Base-by-base conservation (phyloP, 1,139 yeast genomes). In the Candida sp. region DNA sequence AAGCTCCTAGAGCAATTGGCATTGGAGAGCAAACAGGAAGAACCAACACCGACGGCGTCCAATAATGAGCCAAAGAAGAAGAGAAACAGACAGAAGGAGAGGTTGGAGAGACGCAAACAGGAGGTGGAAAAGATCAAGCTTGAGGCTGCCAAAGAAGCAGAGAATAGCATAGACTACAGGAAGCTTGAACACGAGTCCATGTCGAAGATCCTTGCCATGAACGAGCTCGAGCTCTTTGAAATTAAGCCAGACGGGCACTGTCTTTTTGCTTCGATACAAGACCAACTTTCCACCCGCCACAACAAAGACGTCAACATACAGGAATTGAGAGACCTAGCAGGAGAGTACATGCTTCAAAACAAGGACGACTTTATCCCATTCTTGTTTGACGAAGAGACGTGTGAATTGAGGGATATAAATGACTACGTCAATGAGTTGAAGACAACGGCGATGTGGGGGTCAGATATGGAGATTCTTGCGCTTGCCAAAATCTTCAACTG, bases 191-290 rank as follows among this genome's bases (percentile, higher is more conserved):
- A 83, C 53, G 88, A 84, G 11, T 82, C 84, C 48, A 78, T 94
- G 69, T 73, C 74, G 30, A 72, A 74, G 40, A 63, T 88, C 30
- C 80, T 93, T 52, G 61, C 65, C 2, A 53, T 78, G 30, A 73
- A 80, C 37, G 70, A 76, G 2, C 71, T 92, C 7, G 62, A 60
- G 17, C 84, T 87, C 55, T 69, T 77, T 55, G 93, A 89, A 59
- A 90, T 93, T 46, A 75, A 79, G 53, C 97, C 98, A 0, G 98
- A 94, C 68, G 99, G 99, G 0, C 96, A 94, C 68, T 94, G 99
- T 74, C 72, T 94, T 42, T 94, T 91, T 73, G 90, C 93, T 3
- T 88, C 97, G 0, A 80, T 94, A 25, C 77, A 85, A 37, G 97
- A 94, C 63, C 98, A 94, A 64, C 69, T 94, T 51, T 59, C 65